A percentile compares a stretch with the other conserved stretches of the same genome.
phyloP scores from a whole-genome alignment of 331 rosid genomes.

The Arachis monticola region DNA sequence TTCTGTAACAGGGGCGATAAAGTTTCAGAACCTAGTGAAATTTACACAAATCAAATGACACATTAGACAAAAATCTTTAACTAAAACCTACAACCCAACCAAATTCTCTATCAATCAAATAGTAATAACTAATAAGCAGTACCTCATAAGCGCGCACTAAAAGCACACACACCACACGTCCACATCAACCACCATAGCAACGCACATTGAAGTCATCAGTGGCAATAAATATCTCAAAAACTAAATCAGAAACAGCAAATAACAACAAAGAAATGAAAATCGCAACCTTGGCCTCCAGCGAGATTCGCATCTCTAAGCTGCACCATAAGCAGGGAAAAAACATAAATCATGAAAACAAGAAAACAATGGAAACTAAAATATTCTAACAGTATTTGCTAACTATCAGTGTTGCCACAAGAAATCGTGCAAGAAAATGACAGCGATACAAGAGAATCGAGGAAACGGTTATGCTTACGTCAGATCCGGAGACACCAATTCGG shows the following conservation, averaged over 20 bases:
- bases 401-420: not conserved
- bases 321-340: slow-evolving; percentile 32
- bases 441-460: slow-evolving; percentile 11
- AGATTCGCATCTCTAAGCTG: slow-evolving; percentile 82
- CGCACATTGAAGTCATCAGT: slow-evolving; percentile 36
- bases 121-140: slow-evolving; percentile 25
- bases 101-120: not conserved
- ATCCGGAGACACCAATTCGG: slow-evolving; percentile 63
- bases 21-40: slow-evolving; percentile 71
- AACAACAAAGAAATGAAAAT: not conserved
- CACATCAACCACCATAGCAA: slow-evolving; percentile 33
- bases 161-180: slow-evolving; percentile 27
- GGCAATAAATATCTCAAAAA: slow-evolving; percentile 8
- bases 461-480: slow-evolving; percentile 57
- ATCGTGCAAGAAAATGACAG: not conserved
- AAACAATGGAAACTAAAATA: not conserved
- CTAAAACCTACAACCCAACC: slow-evolving; percentile 17
- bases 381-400: not conserved
- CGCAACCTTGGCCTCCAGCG: slow-evolving; percentile 69
- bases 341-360: slow-evolving; percentile 9
- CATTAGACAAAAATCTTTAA: slow-evolving; percentile 21
- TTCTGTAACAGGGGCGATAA: slow-evolving; percentile 76
- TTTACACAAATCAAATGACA: slow-evolving; percentile 17
- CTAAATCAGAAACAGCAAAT: slow-evolving; percentile 15
- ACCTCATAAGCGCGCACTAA: slow-evolving; percentile 86